phyloP scores from a whole-genome alignment of 2,329 filamentous ascomycete genomes.

The Xylaria sp. region DNA sequence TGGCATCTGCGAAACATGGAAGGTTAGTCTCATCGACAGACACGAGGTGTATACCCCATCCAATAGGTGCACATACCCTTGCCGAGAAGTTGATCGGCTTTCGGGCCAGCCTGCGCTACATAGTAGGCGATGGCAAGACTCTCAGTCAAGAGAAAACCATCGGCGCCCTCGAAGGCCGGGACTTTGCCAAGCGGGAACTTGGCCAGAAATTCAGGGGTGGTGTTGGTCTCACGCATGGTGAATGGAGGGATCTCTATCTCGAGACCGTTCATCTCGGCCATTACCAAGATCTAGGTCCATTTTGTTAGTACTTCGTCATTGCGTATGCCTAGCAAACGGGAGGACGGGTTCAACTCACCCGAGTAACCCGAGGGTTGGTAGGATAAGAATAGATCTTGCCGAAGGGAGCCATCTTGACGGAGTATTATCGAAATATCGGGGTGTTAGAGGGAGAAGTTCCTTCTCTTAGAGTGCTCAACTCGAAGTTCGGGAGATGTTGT shows the following conservation, averaged over 20 bases:
- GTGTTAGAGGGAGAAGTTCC: not conserved
- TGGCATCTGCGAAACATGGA: slow-evolving; percentile 37
- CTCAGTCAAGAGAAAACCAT: slow-evolving; percentile 54
- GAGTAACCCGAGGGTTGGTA: slow-evolving; percentile 44
- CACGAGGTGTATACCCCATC: no score
- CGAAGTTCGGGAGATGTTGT: slow-evolving; percentile 3
- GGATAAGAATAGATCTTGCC: slow-evolving; percentile 48
- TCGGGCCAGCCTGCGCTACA: slow-evolving; percentile 52
- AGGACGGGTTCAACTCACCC: slow-evolving; percentile 44
- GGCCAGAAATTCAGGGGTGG: slow-evolving; percentile 51
- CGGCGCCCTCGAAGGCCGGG: slow-evolving; percentile 53
- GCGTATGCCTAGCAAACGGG: not conserved
- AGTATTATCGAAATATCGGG: not conserved
- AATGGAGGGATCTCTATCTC: slow-evolving; percentile 47
- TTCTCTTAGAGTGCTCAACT: not conserved
- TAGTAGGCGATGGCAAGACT: slow-evolving; percentile 54
- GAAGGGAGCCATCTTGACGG: slow-evolving; percentile 46
- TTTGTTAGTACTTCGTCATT: slow-evolving; percentile 15
- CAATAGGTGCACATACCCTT: slow-evolving; percentile 9
- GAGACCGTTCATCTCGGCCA: slow-evolving; percentile 48
- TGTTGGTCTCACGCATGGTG: slow-evolving; percentile 49
- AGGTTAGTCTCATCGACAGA: not conserved
- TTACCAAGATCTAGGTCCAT: slow-evolving; percentile 41
- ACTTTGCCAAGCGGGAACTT: slow-evolving; percentile 61
- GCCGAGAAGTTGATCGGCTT: slow-evolving; percentile 52